Conservation (phyloP, 306 rosid species). For the Mimosa pudica region DNA sequence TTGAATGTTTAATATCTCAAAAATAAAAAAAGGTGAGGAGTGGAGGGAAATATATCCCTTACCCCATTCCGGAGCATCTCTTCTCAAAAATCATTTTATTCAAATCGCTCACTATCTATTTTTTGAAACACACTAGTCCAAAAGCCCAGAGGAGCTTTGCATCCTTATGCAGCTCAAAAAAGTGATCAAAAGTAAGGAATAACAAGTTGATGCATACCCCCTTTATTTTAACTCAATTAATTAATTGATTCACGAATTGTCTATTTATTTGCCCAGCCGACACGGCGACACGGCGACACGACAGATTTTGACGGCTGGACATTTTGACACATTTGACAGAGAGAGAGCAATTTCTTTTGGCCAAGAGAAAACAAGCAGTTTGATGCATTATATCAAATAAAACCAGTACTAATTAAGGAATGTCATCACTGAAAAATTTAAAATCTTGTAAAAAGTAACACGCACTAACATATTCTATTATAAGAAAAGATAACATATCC, state of each 20-base stretch:
- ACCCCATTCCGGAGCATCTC: too few species aligned
- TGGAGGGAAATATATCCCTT: too few species aligned
- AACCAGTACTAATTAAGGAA: too few species aligned
- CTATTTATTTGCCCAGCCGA: not conserved
- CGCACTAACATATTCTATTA: too few species aligned
- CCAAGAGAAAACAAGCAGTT: not conserved
- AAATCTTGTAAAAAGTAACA: too few species aligned
- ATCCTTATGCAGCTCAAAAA: not conserved
- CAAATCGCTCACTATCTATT: too few species aligned
- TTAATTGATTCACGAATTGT: not conserved
- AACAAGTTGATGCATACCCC: slow-evolving; percentile 19
- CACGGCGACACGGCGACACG: not conserved
- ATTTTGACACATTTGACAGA: not conserved
- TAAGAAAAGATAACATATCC: too few species aligned
- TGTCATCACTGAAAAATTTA: too few species aligned
- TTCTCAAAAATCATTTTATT: too few species aligned
- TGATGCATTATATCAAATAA: not conserved
- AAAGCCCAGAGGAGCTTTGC: not conserved
- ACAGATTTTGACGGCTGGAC: not conserved
- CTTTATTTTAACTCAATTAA: not conserved
- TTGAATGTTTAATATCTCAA: too few species aligned
- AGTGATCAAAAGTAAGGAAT: not conserved
- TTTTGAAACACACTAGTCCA: too few species aligned
- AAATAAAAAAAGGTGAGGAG: too few species aligned
- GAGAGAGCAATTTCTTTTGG: not conserved